Base-by-base conservation (phyloP, 1,284 basidiomycete genomes). In the Malassezia nana region DNA sequence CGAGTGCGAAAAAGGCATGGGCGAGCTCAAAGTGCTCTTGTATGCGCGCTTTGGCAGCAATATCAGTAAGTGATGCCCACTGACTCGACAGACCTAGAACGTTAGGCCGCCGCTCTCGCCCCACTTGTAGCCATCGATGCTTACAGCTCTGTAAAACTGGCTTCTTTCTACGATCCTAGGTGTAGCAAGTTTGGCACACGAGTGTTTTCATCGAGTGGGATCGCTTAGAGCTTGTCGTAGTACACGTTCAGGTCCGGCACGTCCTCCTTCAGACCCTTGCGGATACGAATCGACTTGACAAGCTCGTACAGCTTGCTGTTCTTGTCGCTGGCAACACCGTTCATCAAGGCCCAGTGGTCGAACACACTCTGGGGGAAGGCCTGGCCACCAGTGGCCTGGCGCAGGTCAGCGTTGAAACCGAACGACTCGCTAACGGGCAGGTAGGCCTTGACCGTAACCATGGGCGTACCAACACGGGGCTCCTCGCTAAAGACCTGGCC, bases 361-460 rank as follows among this genome's bases (percentile, higher is more conserved):
- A 96, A 89, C 74, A 96, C 91, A 67, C 79, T 77, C 77, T 96
- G 92, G 57, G 91, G 91, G 89, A 96, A 96, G 65, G 92, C 94
- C 80, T 98, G 94, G 57, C 92, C 92, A 75, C 82, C 83, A 46
- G 92, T 99, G 58, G 86, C 84, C 74, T 84, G 83, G 72, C 94
- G 87, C 53, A 99, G 83, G 67, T 88, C 91, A 69, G 86, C 89
- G 78, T 92, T 96, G 85, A 98, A 98, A 69, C 94, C 92, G 80
- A 98, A 98, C 16, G 92, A 96, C 79, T 96, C 92, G 77, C 81
- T 80, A 78, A 96, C 90, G 74, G 92, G 92, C 50, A 96, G 81
- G 81, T 91, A 94, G 30, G 91, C 91, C 84, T 96, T 98, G 79
- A 98, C 87, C 55, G 89, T 98, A 83, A 92, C 95, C 90, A 98